These are phyloP conservation scores for Stemphylium vesicarium DNA, from an alignment of 2,329 filamentous ascomycete species.

Conservation along the genomic window DNA sequence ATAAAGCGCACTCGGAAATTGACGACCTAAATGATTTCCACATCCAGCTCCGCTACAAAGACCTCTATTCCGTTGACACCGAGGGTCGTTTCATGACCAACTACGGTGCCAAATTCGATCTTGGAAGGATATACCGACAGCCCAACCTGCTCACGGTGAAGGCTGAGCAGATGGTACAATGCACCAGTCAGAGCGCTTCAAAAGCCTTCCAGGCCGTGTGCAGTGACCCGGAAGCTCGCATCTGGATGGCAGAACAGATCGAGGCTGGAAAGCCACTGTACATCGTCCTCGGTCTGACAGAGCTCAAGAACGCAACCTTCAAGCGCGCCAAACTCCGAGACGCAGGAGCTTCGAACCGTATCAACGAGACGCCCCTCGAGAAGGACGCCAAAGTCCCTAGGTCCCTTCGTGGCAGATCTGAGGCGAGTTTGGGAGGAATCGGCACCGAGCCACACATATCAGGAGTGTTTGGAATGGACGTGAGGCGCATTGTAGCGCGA, in stretches of 20 bases:
- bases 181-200: constrained; percentile 35
- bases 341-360: constrained; percentile 42
- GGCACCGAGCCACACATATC: constrained; percentile 41
- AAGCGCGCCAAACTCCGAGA: constrained; percentile 46
- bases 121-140: constrained; percentile 46
- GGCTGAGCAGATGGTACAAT: constrained; percentile 49
- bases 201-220: constrained; percentile 43
- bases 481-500: constrained; percentile 37
- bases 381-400: constrained; percentile 42
- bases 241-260: constrained; percentile 40
- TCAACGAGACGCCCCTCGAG: constrained; percentile 43
- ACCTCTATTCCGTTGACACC: constrained; percentile 45
- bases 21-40: constrained; percentile 50
- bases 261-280: constrained; percentile 41
- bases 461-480: constrained; percentile 48
- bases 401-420: constrained; percentile 32
- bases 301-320: constrained; percentile 48
- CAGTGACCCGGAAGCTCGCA: constrained; percentile 41
- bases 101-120: constrained; percentile 49
- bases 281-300: constrained; percentile 46
- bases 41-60: constrained; percentile 49
- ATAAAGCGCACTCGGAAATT: constrained; percentile 40
- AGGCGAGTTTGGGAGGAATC: constrained; percentile 37
- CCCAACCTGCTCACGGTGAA: constrained; percentile 45
- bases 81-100: constrained; percentile 48